Conservation (phyloP, 2,329 filamentous ascomycete species). For the Fusarium tricinctum region DNA sequence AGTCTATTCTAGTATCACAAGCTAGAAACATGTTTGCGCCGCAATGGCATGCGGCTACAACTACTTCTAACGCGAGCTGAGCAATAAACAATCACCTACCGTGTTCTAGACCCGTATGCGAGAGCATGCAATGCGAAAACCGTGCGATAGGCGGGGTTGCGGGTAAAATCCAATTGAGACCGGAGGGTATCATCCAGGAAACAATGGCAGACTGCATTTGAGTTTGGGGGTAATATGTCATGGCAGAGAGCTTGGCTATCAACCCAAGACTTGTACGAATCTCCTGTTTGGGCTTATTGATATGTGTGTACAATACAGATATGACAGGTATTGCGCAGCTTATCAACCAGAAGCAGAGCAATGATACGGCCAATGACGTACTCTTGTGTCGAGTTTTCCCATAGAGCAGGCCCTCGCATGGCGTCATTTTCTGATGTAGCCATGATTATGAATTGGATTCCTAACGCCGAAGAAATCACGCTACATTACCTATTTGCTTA, state of each 20-base stretch:
- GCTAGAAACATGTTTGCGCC: too few species aligned
- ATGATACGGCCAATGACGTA: not conserved
- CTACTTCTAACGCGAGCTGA: not conserved
- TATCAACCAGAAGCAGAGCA: not conserved
- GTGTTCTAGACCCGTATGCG: not conserved
- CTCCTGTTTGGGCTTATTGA: not conserved
- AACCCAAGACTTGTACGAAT: not conserved
- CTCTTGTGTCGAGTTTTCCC: too few species aligned
- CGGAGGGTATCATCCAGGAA: not conserved
- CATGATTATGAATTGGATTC: too few species aligned
- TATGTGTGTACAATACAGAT: not conserved
- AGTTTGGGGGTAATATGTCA: not conserved
- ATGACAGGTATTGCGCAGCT: not conserved
- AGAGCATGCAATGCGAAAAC: not conserved
- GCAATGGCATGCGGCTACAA: not conserved
- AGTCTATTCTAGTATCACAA: too few species aligned
- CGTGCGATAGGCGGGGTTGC: not conserved
- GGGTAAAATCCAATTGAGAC: not conserved
- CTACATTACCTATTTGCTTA: too few species aligned
- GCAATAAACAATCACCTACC: not conserved
- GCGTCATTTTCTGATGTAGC: too few species aligned
- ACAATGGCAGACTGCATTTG: not conserved
- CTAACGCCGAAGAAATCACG: too few species aligned
- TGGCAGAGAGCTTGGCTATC: not conserved
- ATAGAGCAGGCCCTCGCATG: too few species aligned